Evolutionary conservation across 805 yeast species (phyloP), one percentile per base, ranked within the genome.

Genomic region (Blastobotrys robertii): DNA sequence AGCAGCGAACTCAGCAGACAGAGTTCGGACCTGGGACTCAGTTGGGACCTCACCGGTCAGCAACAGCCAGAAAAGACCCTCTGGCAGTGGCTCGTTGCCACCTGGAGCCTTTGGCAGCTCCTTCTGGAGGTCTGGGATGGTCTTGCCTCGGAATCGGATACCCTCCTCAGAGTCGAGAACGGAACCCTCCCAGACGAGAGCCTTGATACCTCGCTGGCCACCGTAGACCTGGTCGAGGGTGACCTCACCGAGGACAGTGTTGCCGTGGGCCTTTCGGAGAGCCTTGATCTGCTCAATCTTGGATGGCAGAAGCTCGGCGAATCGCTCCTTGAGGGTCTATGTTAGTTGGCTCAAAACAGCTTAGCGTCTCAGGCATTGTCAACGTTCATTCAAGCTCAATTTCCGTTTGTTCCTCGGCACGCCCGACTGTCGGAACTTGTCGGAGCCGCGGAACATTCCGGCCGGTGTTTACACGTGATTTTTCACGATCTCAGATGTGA

Each of bases 121-220:
- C 56, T 70, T 70, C 63, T 77, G 84, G 60, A 81, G 72, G 52
- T 83, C 88, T 50, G 88, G 88, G 55, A 83, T 84, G 51, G 92
- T 82, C 62, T 73, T 71, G 55, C 90, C 90, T 66, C 90, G 80
- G 74, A 83, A 83, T 63, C 87, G 76, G 60, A 83, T 84, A 65
- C 94, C 94, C 65, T 83, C 92, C 51, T 76, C 76, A 46, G 94
- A 82, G 62, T 83, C 94, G 56, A 83, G 68, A 29, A 82, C 90
- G 39, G 90, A 81, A 52, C 90, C 90, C 72, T 83, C 94, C 92
- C 92, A 83, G 42, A 83, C 87, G 49, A 84, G 70, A 55, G 85
- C 84, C 66, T 80, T 79, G 64, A 83, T 79, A 60, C 94, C 94
- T 65, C 94, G 76, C 88, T 80, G 80, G 70, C 94, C 94, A 69